A percentile compares a stretch with the other conserved stretches of the same genome.
phyloP scores from a whole-genome alignment of 805 yeast species.

The Candida insectalens region DNA sequence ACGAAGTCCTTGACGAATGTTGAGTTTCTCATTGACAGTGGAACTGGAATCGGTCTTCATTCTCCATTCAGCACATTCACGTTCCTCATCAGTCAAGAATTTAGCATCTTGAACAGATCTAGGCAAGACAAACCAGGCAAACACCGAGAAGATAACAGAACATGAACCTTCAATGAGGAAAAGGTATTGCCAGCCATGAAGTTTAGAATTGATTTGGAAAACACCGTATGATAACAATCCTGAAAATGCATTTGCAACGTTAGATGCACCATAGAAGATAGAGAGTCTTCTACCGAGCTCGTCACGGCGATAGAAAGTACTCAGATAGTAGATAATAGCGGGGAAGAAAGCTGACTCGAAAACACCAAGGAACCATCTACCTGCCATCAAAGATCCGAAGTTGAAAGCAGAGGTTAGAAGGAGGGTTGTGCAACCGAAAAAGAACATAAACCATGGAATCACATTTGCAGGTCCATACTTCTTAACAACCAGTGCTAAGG shows the following conservation, averaged over 20 bases:
- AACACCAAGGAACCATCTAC: constrained; percentile 40
- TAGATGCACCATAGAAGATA: constrained; percentile 36
- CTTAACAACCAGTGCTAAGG: constrained; percentile 31
- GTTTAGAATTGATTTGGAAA: constrained; percentile 28
- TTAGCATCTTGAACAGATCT: constrained; percentile 36
- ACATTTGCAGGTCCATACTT: constrained; percentile 33
- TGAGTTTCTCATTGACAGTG: constrained; percentile 27
- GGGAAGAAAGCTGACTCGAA: constrained; percentile 49
- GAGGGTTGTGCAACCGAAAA: constrained; percentile 33
- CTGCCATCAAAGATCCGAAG: constrained; percentile 35
- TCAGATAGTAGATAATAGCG: constrained; percentile 43
- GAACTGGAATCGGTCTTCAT: too few species aligned
- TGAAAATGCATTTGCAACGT: constrained; percentile 37
- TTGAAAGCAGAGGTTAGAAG: constrained; percentile 28
- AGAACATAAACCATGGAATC: constrained; percentile 34
- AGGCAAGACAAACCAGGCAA: constrained; percentile 26
- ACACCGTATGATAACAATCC: constrained; percentile 46
- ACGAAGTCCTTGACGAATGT: constrained; percentile 30
- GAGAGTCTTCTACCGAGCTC: constrained; percentile 30
- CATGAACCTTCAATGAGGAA: constrained; percentile 52
- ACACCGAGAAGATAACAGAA: constrained; percentile 30
- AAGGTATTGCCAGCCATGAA: constrained; percentile 51
- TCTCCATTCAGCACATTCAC: constrained; percentile 38
- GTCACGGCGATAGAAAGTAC: constrained; percentile 46
- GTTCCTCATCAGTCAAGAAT: constrained; percentile 26